A percentile compares a stretch with the other conserved stretches of the same genome.
Evolutionary conservation across 2,329 filamentous ascomycete genomes (phyloP).

Genomic region (Cercospora berteroae): DNA sequence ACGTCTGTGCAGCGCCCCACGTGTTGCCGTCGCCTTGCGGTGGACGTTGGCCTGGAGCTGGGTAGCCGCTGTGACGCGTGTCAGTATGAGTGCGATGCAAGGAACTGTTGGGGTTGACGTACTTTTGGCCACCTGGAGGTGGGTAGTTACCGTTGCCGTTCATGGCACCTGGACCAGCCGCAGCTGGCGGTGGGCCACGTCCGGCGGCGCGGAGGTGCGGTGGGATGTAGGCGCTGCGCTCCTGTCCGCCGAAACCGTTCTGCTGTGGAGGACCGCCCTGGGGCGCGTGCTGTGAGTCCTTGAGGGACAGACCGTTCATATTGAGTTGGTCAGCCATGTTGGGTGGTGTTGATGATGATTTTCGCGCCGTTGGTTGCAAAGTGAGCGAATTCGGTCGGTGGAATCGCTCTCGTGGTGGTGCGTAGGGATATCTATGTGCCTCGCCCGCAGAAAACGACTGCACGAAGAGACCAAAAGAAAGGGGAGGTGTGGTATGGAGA

Average conservation of each 20-base stretch:
- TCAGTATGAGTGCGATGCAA: constrained; percentile 22
- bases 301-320: constrained; percentile 72
- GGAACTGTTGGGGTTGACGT: constrained; percentile 13
- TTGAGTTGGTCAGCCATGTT: constrained; percentile 79
- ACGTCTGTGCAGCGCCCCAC: constrained; percentile 57
- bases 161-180: constrained; percentile 48
- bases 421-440: constrained; percentile 16
- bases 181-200: constrained; percentile 42
- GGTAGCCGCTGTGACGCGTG: constrained; percentile 46
- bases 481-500: constrained; percentile 1
- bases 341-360: constrained; percentile 11
- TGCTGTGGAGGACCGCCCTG: constrained; percentile 38
- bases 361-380: constrained; percentile 18
- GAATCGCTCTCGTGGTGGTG: constrained; percentile 5
- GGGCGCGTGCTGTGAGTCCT: constrained; percentile 61
- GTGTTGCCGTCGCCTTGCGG: constrained; percentile 38
- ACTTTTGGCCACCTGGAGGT: constrained; percentile 41
- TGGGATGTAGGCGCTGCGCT: constrained; percentile 76
- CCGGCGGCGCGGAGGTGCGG: constrained; percentile 68
- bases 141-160: constrained; percentile 46
- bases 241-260: constrained; percentile 46
- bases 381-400: constrained; percentile 35
- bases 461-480: constrained; percentile 24
- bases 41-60: constrained; percentile 15
- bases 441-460: constrained; percentile 24